Conservation (phyloP, 306 rosid genomes). For the Pterocarpus santalinus region DNA sequence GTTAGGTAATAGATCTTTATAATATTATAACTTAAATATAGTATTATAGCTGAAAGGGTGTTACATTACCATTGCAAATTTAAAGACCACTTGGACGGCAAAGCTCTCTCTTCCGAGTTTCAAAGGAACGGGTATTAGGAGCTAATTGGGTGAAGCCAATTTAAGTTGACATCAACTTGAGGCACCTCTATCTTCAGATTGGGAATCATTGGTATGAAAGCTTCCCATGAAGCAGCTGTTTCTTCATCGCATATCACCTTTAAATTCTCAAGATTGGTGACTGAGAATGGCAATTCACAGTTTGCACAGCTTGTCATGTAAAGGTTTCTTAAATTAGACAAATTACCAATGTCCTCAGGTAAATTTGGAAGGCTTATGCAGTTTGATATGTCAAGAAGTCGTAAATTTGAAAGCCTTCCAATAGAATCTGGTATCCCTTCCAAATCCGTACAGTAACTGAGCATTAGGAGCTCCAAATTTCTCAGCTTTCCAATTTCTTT, state of each 20-base stretch:
- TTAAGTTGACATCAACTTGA: slow-evolving; percentile 57
- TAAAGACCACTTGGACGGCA: no score
- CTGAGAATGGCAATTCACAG: slow-evolving; percentile 51
- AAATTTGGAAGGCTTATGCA: slow-evolving; percentile 61
- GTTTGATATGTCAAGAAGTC: slow-evolving; percentile 62
- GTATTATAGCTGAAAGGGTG: no score
- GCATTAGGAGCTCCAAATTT: slow-evolving; percentile 62
- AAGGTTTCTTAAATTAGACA: slow-evolving; percentile 48
- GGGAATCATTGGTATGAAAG: slow-evolving; percentile 38
- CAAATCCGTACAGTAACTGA: slow-evolving; percentile 68
- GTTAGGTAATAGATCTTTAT: no score
- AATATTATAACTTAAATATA: no score
- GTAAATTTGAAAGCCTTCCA: slow-evolving; percentile 43
- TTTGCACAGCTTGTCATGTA: slow-evolving; percentile 60
- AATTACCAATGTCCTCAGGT: slow-evolving; percentile 59
- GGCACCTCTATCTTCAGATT: slow-evolving; percentile 47
- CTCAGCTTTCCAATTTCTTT: slow-evolving; percentile 51
- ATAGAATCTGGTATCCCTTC: slow-evolving; percentile 55
- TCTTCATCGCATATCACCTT: slow-evolving; percentile 72
- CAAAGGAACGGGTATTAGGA: neutral
- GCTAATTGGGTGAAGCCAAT: slow-evolving; percentile 63
- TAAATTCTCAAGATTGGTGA: slow-evolving; percentile 47
- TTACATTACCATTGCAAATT: no score
- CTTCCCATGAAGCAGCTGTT: slow-evolving; percentile 57
- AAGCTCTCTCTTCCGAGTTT: no score